Percentiles rank a stretch among this genome's conserved stretches.
These are phyloP conservation scores for Nitzschia inconspicua DNA, from an alignment of 108 stramenopile genomes.

Conservation along the genomic window DNA sequence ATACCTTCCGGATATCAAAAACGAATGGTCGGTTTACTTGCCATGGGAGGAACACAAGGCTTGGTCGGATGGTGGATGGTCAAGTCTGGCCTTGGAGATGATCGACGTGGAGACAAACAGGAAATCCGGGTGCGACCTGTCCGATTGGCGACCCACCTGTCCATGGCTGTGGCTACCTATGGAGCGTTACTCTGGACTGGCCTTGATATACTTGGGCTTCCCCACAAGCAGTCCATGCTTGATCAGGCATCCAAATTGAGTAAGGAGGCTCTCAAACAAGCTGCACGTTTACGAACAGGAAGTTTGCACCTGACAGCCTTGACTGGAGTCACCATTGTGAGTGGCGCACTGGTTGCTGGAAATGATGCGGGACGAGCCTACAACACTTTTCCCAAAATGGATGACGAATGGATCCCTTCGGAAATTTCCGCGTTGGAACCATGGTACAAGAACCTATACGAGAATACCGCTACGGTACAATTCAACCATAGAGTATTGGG, in stretches of 20 bases:
- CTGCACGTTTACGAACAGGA: conserved; percentile 49
- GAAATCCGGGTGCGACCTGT: conserved; percentile 97
- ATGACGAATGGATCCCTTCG: conserved; percentile 86
- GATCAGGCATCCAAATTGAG: conserved; percentile 36
- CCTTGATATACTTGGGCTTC: conserved; percentile 69
- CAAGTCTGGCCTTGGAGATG: conserved; percentile 92
- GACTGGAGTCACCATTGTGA: conserved; percentile 79
- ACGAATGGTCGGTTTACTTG: conserved; percentile 78
- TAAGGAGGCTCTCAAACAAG: conserved; percentile 54
- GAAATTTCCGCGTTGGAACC: conserved; percentile 61
- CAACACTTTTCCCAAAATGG: conserved; percentile 95
- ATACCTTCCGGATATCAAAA: conserved; percentile 85
- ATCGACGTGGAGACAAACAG: conserved; percentile 72
- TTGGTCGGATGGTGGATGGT: conserved; percentile 99
- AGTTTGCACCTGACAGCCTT: conserved; percentile 61
- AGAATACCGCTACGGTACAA: conserved; percentile 98
- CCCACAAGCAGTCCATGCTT: conserved; percentile 32
- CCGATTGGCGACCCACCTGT: conserved; percentile 93
- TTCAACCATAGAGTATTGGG: conserved; percentile 96
- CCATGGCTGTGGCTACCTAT: conserved; percentile 95
- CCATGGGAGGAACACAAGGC: conserved; percentile 97
- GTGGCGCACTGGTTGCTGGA: conserved; percentile 97
- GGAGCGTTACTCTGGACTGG: conserved; percentile 93
- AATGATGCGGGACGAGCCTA: conserved; percentile 95
- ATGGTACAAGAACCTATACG: conserved; percentile 83